phyloP scores from a whole-genome alignment of 78 protist genomes.

The Dictyostelium capitatum region DNA sequence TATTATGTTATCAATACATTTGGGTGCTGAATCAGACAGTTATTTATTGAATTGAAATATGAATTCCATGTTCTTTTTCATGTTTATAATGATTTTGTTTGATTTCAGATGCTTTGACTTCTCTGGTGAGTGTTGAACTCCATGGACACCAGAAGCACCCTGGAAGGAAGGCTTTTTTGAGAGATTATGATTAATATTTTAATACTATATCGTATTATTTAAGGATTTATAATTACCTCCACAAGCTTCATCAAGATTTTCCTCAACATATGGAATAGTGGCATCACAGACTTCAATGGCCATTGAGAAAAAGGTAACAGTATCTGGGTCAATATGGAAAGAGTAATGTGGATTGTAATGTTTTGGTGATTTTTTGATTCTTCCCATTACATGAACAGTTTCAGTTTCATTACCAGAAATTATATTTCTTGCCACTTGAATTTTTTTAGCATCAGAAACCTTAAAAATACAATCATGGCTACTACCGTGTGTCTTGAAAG shows the following conservation, averaged over 20 bases:
- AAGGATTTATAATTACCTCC: background rate
- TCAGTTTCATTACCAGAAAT: background rate
- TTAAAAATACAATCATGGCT: background rate
- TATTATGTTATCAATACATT: too few relatives aligned
- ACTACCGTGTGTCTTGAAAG: background rate
- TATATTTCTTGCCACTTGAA: background rate
- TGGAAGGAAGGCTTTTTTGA: background rate
- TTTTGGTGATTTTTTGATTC: background rate
- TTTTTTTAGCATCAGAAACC: background rate
- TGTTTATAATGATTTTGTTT: too few relatives aligned
- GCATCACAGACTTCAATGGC: slow-evolving; percentile 61
- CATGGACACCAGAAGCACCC: background rate
- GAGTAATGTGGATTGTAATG: background rate
- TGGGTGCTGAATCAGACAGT: too few relatives aligned
- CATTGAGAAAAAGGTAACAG: background rate
- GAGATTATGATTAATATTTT: too few relatives aligned
- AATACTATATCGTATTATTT: background rate
- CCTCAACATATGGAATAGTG: background rate
- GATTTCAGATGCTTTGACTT: too few relatives aligned
- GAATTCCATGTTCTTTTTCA: too few relatives aligned
- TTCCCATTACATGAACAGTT: background rate
- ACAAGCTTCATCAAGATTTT: slow-evolving; percentile 14
- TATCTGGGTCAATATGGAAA: background rate
- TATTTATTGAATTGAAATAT: too few relatives aligned
- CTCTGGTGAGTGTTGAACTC: too few relatives aligned